Evolutionary conservation across 306 rosid species (phyloP).

Genomic region (Coriaria nepalensis): DNA sequence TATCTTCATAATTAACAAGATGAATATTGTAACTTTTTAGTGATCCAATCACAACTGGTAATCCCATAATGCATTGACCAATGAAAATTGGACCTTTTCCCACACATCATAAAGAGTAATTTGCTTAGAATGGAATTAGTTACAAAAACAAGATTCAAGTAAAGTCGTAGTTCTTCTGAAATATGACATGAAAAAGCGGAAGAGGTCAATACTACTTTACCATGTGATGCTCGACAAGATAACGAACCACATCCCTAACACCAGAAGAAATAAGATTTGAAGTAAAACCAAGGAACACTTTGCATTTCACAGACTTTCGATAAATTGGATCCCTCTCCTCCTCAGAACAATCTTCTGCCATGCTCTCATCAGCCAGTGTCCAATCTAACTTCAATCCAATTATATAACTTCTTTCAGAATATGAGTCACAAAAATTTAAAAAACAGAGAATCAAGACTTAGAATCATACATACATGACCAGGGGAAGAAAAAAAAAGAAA

Average conservation of each 20-base stretch:
- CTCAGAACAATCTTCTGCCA: constrained; percentile 39
- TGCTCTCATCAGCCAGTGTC: constrained; percentile 63
- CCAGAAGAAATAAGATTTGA: constrained; percentile 92
- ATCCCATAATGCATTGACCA: too few relatives aligned
- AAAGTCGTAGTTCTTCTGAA: neutral
- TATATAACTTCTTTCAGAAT: constrained; percentile 2
- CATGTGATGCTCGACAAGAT: constrained; percentile 71
- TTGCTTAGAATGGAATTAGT: neutral
- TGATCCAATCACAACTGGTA: too few relatives aligned
- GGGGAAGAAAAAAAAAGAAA: too few relatives aligned
- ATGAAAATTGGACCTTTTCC: too few relatives aligned
- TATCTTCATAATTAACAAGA: too few relatives aligned
- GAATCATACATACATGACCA: neutral
- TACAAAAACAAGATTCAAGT: neutral
- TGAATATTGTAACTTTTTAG: too few relatives aligned
- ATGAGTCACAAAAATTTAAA: neutral
- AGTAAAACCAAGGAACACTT: constrained; percentile 83
- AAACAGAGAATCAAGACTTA: neutral
- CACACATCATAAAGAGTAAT: neutral
- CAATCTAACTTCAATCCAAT: constrained; percentile 66
- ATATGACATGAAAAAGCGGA: neutral
- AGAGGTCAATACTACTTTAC: constrained; percentile 25
- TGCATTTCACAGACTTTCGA: constrained; percentile 47
- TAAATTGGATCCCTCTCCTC: constrained; percentile 37
- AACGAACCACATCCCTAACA: constrained; percentile 72